Evolutionary conservation across 495 filamentous ascomycete species (phyloP).

Genomic region (Lophiotrema nucula): DNA sequence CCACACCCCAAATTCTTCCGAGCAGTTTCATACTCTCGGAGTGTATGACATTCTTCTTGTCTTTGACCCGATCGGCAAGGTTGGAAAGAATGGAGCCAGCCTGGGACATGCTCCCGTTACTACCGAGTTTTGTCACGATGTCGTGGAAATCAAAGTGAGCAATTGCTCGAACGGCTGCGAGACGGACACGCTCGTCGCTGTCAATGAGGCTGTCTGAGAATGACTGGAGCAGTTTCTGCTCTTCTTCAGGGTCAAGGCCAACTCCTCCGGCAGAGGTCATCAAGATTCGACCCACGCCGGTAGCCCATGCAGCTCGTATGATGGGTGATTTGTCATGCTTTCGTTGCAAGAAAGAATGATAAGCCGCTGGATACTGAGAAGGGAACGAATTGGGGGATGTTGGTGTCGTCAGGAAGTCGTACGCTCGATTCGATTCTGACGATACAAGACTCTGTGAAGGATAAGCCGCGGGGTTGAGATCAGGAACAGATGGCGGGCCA

Average conservation of each 20-base stretch:
- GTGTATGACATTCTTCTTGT: constrained; percentile 77
- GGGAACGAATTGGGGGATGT: constrained; percentile 80
- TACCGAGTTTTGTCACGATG: constrained; percentile 75
- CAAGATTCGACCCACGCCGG: constrained; percentile 77
- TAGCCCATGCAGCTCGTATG: constrained; percentile 82
- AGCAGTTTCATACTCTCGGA: constrained; percentile 81
- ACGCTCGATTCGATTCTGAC: constrained; percentile 49
- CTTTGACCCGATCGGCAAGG: constrained; percentile 84
- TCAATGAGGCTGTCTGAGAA: constrained; percentile 81
- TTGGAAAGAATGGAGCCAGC: constrained; percentile 70
- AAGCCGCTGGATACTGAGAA: constrained; percentile 71
- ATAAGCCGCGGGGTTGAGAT: constrained; percentile 76
- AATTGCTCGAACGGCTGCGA: constrained; percentile 81
- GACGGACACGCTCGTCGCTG: constrained; percentile 82
- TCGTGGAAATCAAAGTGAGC: constrained; percentile 73
- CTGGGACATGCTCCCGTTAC: constrained; percentile 66
- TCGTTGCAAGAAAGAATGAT: constrained; percentile 77
- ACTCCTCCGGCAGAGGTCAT: constrained; percentile 82
- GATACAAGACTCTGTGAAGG: constrained; percentile 69
- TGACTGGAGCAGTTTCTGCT: constrained; percentile 65
- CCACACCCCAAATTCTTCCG: constrained; percentile 86
- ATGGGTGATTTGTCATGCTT: constrained; percentile 77
- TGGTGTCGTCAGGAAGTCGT: constrained; percentile 71
- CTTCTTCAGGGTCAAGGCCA: constrained; percentile 74
- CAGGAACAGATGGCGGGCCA: constrained; percentile 69